phyloP scores from a whole-genome alignment of 352 stramenopile species.

The Globisporangium recalcitrans region DNA sequence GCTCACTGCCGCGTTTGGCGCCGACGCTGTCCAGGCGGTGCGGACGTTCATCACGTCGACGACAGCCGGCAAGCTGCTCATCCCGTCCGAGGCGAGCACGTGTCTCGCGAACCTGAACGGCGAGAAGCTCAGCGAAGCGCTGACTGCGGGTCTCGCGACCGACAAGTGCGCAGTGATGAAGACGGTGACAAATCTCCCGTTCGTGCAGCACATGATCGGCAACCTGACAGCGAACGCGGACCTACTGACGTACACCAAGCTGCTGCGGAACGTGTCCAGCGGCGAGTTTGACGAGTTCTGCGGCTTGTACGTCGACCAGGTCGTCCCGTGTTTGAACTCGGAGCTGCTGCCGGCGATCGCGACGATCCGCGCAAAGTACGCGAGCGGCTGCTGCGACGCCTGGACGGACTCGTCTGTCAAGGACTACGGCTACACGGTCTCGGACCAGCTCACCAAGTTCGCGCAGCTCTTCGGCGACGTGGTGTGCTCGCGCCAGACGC shows the following conservation, averaged over 20 bases:
- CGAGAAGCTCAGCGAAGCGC: constrained; percentile 29
- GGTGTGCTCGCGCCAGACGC: constrained; percentile 45
- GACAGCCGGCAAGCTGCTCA: constrained; percentile 31
- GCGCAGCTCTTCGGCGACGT: constrained; percentile 47
- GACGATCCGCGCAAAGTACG: constrained; percentile 38
- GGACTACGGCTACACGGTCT: constrained; percentile 57
- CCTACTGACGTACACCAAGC: constrained; percentile 24
- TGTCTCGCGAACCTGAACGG: constrained; percentile 66
- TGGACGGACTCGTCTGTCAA: constrained; percentile 36
- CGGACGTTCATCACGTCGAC: constrained; percentile 26
- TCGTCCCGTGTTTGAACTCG: constrained; percentile 46
- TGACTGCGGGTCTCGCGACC: constrained; percentile 31
- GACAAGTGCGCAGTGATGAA: constrained; percentile 30
- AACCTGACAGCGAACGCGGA: constrained; percentile 30
- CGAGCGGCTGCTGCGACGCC: constrained; percentile 45
- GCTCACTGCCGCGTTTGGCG: constrained; percentile 17
- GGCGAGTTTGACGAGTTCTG: constrained; percentile 48
- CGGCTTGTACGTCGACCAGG: constrained; percentile 32
- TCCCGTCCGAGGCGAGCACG: constrained; percentile 34
- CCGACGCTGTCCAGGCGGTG: constrained; percentile 13
- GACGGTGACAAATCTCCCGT: constrained; percentile 31
- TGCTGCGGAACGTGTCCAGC: constrained; percentile 25
- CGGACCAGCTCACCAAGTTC: constrained; percentile 49
- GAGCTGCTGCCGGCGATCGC: constrained; percentile 51
- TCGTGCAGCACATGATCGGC: constrained; percentile 34